A percentile compares a stretch with the other conserved stretches of the same genome.
These are phyloP conservation scores for Populus euphratica DNA, from an alignment of 345 rosid species.

Conservation along the genomic window DNA sequence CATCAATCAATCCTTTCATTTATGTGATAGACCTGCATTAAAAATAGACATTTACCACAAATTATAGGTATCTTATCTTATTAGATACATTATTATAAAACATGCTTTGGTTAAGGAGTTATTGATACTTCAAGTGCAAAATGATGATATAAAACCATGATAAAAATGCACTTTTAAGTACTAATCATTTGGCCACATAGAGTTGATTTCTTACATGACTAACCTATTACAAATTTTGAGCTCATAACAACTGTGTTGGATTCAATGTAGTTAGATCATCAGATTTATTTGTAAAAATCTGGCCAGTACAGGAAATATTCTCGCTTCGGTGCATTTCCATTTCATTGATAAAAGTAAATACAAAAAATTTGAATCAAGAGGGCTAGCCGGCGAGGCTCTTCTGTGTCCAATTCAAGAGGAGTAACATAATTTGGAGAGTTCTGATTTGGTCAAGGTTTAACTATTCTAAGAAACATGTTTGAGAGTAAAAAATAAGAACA, in stretches of 20 bases:
- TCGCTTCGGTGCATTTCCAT: not conserved
- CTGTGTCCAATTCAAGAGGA: not conserved
- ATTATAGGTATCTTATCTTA: too few species aligned
- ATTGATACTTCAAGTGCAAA: too few species aligned
- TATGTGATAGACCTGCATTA: too few species aligned
- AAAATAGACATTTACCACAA: too few species aligned
- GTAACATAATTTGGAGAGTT: not conserved
- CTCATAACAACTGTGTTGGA: constrained; percentile 14
- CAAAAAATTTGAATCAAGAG: not conserved
- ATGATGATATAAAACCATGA: too few species aligned
- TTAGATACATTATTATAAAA: too few species aligned
- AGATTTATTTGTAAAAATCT: not conserved
- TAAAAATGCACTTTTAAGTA: too few species aligned
- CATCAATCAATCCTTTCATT: too few species aligned
- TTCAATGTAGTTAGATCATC: not conserved
- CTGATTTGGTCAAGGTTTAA: not conserved
- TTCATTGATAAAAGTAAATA: not conserved
- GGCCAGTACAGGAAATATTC: not conserved
- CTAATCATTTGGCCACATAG: too few species aligned
- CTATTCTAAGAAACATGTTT: not conserved
- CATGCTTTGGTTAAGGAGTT: too few species aligned
- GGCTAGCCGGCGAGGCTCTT: not conserved
- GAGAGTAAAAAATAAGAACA: too few species aligned
- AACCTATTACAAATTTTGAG: constrained; percentile 11
- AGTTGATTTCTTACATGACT: constrained; percentile 18